phyloP scores from a whole-genome alignment of 192 early-diverging fungal species.

The Chytriomyces sp. region DNA sequence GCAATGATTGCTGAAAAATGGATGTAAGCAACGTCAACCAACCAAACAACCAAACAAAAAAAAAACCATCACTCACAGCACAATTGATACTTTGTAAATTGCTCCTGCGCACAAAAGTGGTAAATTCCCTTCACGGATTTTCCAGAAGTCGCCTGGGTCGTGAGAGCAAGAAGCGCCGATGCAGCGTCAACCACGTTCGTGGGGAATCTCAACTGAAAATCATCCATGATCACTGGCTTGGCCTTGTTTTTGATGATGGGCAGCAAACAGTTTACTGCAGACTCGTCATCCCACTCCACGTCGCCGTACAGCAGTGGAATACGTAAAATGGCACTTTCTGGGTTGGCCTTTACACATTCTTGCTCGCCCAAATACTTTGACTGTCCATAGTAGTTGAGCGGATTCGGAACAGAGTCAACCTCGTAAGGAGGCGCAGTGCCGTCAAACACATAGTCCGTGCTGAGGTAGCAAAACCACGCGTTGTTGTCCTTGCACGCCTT shows the following conservation, averaged over 20 bases:
- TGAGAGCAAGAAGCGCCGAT: background rate
- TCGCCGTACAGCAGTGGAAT: slow-evolving; percentile 81
- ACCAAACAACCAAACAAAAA: too few species aligned
- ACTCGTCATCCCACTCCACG: slow-evolving; percentile 70
- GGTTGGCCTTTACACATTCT: slow-evolving; percentile 60
- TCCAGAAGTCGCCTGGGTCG: background rate
- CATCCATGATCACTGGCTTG: slow-evolving; percentile 69
- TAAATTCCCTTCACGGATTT: slow-evolving; percentile 56
- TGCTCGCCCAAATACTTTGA: slow-evolving; percentile 79
- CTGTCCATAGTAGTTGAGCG: slow-evolving; percentile 84
- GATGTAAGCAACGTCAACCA: too few species aligned
- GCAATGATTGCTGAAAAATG: too few species aligned
- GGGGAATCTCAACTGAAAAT: slow-evolving; percentile 74
- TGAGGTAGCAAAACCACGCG: slow-evolving; percentile 79
- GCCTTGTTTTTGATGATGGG: slow-evolving; percentile 59
- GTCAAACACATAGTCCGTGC: slow-evolving; percentile 94
- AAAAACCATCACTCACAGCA: slow-evolving; percentile 29
- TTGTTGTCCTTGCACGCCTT: slow-evolving; percentile 49
- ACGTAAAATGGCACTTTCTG: slow-evolving; percentile 70
- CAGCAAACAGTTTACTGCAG: slow-evolving; percentile 76
- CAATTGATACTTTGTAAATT: slow-evolving; percentile 74
- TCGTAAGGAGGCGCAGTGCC: slow-evolving; percentile 81
- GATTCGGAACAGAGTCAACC: slow-evolving; percentile 69
- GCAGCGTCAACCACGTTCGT: slow-evolving; percentile 60
- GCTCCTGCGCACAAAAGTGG: slow-evolving; percentile 68